Base-by-base conservation (phyloP, 805 yeast species). In the Saccharomycopsis fibuligera region DNA sequence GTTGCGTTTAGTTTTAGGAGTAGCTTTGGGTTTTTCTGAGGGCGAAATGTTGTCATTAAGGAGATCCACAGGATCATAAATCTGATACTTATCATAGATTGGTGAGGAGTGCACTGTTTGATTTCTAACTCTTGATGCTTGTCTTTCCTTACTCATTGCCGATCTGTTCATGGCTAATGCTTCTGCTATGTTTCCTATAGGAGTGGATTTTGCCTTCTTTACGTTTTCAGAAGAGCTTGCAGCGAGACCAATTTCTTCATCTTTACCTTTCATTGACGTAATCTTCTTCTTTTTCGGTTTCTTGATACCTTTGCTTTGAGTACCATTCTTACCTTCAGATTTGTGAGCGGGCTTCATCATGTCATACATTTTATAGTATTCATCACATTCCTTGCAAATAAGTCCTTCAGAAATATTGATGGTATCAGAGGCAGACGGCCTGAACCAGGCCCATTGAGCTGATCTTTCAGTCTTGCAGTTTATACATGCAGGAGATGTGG, bases 321-420 rank as follows among this genome's bases (percentile, higher is more conserved):
- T 33, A 2, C 31, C 23, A 19, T 38, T 22, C 8, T 25, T 37
- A n/a, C n/a, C n/a, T n/a, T n/a, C n/a, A n/a, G n/a, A n/a, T n/a
- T n/a, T n/a, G n/a, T n/a, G n/a, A 9, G 16, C 27, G 10, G 48
- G 19, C 27, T 41, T 37, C 23, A 51, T 19, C n/a, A 35, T 45
- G 24, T 49, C 50, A 31, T 44, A 10, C 16, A 19, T 39, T 19
- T 46, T 39, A 33, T 49, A 52, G 35, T 49, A 47, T 6, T 49
- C 51, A 24, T 49, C 38, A 31, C 55, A 52, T 8, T 45, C 51
- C 41, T 49, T 46, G 24, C 55, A 52, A 17, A 49, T 38, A 9
- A 52, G 29, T 2, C 55, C 55, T 25, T 52, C 55, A 12, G 16
- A 29, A 37, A 37, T 3, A 33, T 37, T 8, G 35, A 24, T 22